A percentile compares a stretch with the other conserved stretches of the same genome.
phyloP scores from a whole-genome alignment of 2,329 filamentous ascomycete species.

The Phialophora verrucosa region DNA sequence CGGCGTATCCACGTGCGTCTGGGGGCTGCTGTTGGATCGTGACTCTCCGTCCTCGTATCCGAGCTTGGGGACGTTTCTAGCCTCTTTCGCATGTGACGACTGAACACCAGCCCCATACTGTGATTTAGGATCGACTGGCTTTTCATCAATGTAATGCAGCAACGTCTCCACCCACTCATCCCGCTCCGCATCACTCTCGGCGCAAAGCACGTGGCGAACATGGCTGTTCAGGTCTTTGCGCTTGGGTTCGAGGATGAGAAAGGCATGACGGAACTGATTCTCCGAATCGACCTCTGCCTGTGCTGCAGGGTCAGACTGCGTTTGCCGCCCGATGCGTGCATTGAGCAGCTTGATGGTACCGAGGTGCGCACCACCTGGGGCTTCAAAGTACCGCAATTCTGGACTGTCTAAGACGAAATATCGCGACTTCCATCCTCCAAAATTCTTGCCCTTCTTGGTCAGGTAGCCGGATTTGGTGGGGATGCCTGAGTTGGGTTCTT shows the following conservation, averaged over 20 bases:
- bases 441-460: slow-evolving; percentile 97
- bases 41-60: slow-evolving; percentile 26
- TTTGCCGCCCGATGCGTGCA: slow-evolving; percentile 92
- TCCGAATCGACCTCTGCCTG: slow-evolving; percentile 73
- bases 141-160: slow-evolving; percentile 83
- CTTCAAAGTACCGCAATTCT: slow-evolving; percentile 86
- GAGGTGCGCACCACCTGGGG: slow-evolving; percentile 84
- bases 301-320: slow-evolving; percentile 42
- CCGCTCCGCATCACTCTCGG: slow-evolving; percentile 89
- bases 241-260: slow-evolving; percentile 92
- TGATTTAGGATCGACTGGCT: slow-evolving; percentile 62
- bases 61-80: slow-evolving; percentile 18
- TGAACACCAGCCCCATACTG: slow-evolving; percentile 44
- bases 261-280: slow-evolving; percentile 95
- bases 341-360: slow-evolving; percentile 90
- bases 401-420: slow-evolving; percentile 73
- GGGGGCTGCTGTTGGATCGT: slow-evolving; percentile 23
- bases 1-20: slow-evolving; percentile 40
- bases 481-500: slow-evolving; percentile 63
- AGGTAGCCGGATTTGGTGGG: slow-evolving; percentile 85
- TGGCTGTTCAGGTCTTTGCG: slow-evolving; percentile 88
- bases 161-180: slow-evolving; percentile 93
- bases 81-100: slow-evolving; percentile 38
- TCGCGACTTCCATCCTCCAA: slow-evolving; percentile 94
- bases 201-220: slow-evolving; percentile 92